Evolutionary conservation across 176 grass and related monocot species (phyloP).

Genomic region (Aegilops tauschii): DNA sequence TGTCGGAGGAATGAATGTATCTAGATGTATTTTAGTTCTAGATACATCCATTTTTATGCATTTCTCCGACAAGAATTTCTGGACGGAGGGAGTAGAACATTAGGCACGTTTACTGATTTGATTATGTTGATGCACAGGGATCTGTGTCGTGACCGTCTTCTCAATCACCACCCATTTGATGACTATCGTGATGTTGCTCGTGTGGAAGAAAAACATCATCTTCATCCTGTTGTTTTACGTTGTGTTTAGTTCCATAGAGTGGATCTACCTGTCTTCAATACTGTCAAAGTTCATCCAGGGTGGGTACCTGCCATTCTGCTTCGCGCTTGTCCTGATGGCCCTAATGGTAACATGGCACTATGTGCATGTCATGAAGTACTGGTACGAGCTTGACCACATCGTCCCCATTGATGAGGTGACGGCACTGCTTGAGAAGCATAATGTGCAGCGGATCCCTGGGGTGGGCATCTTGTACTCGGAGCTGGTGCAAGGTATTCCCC

Average conservation of each 20-base stretch:
- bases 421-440: constrained; percentile 29
- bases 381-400: constrained; percentile 43
- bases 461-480: constrained; percentile 72
- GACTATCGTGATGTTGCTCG: constrained; percentile 69
- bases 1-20: too few relatives aligned
- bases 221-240: constrained; percentile 50
- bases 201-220: constrained; percentile 58
- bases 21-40: too few relatives aligned
- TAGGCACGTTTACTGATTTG: background rate
- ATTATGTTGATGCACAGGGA: constrained; percentile 28
- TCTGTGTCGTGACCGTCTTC: constrained; percentile 69
- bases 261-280: constrained; percentile 61
- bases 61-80: too few relatives aligned
- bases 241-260: constrained; percentile 43
- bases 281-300: constrained; percentile 65
- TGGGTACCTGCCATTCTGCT: constrained; percentile 63
- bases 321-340: constrained; percentile 44
- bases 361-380: constrained; percentile 45
- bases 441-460: constrained; percentile 41
- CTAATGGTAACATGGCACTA: constrained; percentile 68
- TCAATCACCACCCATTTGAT: constrained; percentile 66
- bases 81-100: too few relatives aligned
- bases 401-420: constrained; percentile 19
- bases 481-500: constrained; percentile 65
- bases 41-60: too few relatives aligned